Conservation (phyloP, 1,139 yeast species). For the Sugiyamaella grinbergsii region DNA sequence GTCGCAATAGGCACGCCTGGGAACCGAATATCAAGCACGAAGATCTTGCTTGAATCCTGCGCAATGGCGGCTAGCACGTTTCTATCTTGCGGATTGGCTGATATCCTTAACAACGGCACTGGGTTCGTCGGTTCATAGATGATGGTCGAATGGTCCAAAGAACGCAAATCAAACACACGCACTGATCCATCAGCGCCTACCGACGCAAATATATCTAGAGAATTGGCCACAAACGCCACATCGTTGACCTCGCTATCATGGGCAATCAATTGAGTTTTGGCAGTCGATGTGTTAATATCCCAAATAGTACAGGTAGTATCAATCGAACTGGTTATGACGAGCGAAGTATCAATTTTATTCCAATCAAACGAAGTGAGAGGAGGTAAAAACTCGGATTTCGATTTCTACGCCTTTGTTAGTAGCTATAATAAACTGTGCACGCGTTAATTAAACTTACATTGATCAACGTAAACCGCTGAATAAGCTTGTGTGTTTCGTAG, state of each 20-base stretch:
- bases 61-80: conserved; percentile 85
- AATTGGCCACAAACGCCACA: conserved; percentile 76
- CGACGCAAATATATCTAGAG: conserved; percentile 81
- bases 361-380: conserved; percentile 87
- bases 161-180: conserved; percentile 84
- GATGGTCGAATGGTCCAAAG: conserved; percentile 91
- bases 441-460: conserved; percentile 32
- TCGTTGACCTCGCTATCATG: conserved; percentile 96
- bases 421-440: neutral
- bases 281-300: conserved; percentile 78
- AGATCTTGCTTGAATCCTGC: conserved; percentile 64
- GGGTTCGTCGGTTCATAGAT: conserved; percentile 72
- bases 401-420: conserved; percentile 35
- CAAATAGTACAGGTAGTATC: conserved; percentile 97
- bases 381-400: conserved; percentile 49
- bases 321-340: conserved; percentile 81
- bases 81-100: conserved; percentile 75
- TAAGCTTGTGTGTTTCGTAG: conserved; percentile 44
- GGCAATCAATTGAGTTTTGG: conserved; percentile 92
- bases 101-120: conserved; percentile 69
- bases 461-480: conserved; percentile 46
- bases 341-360: conserved; percentile 71
- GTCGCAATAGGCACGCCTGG: conserved; percentile 80
- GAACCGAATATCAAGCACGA: conserved; percentile 79
- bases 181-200: conserved; percentile 97